A percentile compares a stretch with the other conserved stretches of the same genome.
Evolutionary conservation across 1,284 basidiomycete species (phyloP).

Genomic region (Ganoderma sinense): DNA sequence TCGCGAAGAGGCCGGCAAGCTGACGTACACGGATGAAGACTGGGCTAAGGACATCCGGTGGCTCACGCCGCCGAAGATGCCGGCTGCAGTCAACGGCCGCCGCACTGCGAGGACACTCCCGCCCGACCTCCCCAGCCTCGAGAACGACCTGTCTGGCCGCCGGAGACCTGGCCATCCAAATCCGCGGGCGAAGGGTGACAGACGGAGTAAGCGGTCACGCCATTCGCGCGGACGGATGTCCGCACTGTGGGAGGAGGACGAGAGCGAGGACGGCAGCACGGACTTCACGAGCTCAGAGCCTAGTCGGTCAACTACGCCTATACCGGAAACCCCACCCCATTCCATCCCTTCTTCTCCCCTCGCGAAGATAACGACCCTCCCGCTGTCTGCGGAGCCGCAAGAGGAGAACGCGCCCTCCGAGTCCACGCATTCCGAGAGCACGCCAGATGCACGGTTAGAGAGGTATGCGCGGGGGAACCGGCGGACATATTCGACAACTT

Average conservation of each 20-base stretch:
- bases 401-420: slow-evolving; percentile 26
- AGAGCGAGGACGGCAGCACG: slow-evolving; percentile 41
- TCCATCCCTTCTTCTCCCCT: slow-evolving; percentile 22
- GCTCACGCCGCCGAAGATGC: slow-evolving; percentile 53
- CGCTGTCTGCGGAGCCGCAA: slow-evolving; percentile 16
- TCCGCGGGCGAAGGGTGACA: slow-evolving; percentile 32
- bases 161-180: slow-evolving; percentile 18
- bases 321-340: slow-evolving; percentile 31
- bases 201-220: slow-evolving; percentile 32
- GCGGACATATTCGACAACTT: slow-evolving; percentile 25
- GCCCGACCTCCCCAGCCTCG: slow-evolving; percentile 32
- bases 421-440: slow-evolving; percentile 29
- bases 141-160: slow-evolving; percentile 16
- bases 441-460: slow-evolving; percentile 36
- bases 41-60: slow-evolving; percentile 73
- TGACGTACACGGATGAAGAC: slow-evolving; percentile 56
- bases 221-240: slow-evolving; percentile 45
- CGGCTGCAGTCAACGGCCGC: slow-evolving; percentile 32
- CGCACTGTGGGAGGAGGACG: slow-evolving; percentile 53
- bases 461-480: slow-evolving; percentile 36
- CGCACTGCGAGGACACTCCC: slow-evolving; percentile 29
- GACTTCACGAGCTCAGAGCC: slow-evolving; percentile 37
- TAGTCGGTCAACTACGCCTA: slow-evolving; percentile 38
- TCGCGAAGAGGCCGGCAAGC: slow-evolving; percentile 34
- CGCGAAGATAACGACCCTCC: slow-evolving; percentile 23